Evolutionary conservation across 352 stramenopile genomes (phyloP), one percentile per base, ranked within the genome.

Genomic region (Phytopythium cucurbitacearum): DNA sequence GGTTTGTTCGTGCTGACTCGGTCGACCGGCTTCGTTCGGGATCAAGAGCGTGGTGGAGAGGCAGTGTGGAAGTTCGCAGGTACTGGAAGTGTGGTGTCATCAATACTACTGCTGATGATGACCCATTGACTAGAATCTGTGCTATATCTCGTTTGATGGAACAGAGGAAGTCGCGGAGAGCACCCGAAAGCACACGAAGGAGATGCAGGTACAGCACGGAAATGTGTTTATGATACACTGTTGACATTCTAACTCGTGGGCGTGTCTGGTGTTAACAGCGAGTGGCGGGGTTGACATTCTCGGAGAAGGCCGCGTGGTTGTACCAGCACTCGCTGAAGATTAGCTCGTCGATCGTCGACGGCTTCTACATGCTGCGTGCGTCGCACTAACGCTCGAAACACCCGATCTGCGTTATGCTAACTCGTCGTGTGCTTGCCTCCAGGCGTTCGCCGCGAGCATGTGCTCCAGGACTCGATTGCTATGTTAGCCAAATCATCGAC

Each of bases 291-390:
- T 54, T 86, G 42, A 46, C 65, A 3, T 91, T 91, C 47, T 60
- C 62, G 0, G 69, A 87, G 49, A 88, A 90, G 57, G 59, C 75
- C 4, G 73, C 73, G 9, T 94, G 79, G 79, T 73, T 91, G 36
- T 79, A 87, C 38, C 71, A 79, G 45, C 73, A 89, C 36, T 72
- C 73, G 12, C 59, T 86, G 13, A 85, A 87, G 44, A 44, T 86
- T 0, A 76, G 57, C 15, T 77, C 73, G n/a, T 77, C 73, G 7
- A 59, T 76, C 51, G 54, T 79, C 5, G 71, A 85, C 35, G 71
- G 71, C 16, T 80, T 73, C 43, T 67, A 89, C 48, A 90, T 73
- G 2, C 82, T 93, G 40, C 74, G 80, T 91, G 71, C 48, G 80
- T 61, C 35, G 21, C 0, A 3, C 1, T 53, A 1, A 42, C 16